A percentile compares a stretch with the other conserved stretches of the same genome.
These are phyloP conservation scores for Neophaeococcomyces aloes DNA, from an alignment of 2,329 filamentous ascomycete species.

Conservation along the genomic window DNA sequence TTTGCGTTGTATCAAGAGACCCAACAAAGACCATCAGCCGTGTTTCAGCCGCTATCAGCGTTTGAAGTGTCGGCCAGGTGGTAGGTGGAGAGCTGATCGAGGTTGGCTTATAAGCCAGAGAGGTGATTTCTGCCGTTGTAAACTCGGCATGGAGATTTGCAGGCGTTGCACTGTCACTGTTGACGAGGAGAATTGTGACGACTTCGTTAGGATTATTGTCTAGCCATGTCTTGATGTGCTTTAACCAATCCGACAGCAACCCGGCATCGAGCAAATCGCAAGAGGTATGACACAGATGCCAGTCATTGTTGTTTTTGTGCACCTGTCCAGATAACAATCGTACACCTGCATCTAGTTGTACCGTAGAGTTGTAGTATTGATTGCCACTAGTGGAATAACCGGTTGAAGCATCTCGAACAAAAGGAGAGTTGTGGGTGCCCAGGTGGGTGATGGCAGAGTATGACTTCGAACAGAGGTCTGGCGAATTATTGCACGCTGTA, in stretches of 20 bases:
- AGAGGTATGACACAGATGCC: constrained; percentile 60
- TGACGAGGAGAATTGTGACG: constrained; percentile 63
- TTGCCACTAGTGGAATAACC: constrained; percentile 56
- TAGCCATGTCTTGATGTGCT: constrained; percentile 57
- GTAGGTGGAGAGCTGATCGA: constrained; percentile 32
- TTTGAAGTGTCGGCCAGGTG: constrained; percentile 61
- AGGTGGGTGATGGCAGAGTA: constrained; percentile 72
- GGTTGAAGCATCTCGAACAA: constrained; percentile 54
- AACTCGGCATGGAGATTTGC: constrained; percentile 47
- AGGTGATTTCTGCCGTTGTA: constrained; percentile 48
- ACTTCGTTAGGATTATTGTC: constrained; percentile 61
- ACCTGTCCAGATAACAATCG: constrained; percentile 63
- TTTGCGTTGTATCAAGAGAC: constrained; percentile 26
- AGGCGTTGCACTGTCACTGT: constrained; percentile 50
- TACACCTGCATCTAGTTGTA: constrained; percentile 60
- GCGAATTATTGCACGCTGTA: constrained; percentile 69
- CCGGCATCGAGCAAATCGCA: constrained; percentile 62
- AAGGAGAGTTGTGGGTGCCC: constrained; percentile 64
- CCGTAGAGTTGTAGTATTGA: constrained; percentile 60
- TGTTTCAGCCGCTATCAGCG: constrained; percentile 54
- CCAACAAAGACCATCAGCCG: constrained; percentile 62
- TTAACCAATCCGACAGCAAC: constrained; percentile 52
- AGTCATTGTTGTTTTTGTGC: constrained; percentile 48
- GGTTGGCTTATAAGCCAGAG: constrained; percentile 50
- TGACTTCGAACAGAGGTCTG: constrained; percentile 55